Conservation (phyloP, 306 rosid species). For the Ormosia emarginata region DNA sequence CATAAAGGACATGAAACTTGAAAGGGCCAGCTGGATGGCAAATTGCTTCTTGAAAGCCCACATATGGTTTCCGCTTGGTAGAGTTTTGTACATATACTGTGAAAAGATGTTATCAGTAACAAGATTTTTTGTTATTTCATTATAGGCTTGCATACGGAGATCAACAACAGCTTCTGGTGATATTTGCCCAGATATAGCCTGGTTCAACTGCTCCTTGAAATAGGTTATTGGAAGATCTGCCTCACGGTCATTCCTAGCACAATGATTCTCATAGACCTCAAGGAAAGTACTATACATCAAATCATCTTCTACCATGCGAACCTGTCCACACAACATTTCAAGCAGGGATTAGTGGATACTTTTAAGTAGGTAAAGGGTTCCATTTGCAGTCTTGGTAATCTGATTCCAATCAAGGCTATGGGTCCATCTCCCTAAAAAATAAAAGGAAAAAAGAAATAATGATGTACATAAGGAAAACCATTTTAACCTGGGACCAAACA, state of each 20-base stretch:
- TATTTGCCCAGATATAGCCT: slow-evolving; percentile 90
- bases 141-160: slow-evolving; percentile 88
- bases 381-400: not conserved
- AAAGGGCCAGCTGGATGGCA: slow-evolving; percentile 96
- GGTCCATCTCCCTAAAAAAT: not conserved
- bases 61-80: slow-evolving; percentile 83
- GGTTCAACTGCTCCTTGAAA: slow-evolving; percentile 96
- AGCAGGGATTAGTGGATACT: slow-evolving; percentile 16
- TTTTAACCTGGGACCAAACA: slow-evolving; percentile 96
- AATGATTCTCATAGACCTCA: slow-evolving; percentile 98
- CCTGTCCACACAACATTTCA: slow-evolving; percentile 49
- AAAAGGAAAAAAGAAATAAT: slow-evolving; percentile 5
- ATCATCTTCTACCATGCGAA: slow-evolving; percentile 99
- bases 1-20: slow-evolving; percentile 94
- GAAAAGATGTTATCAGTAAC: slow-evolving; percentile 91
- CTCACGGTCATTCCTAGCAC: slow-evolving; percentile 92
- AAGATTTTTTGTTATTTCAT: slow-evolving; percentile 65
- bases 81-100: slow-evolving; percentile 95
- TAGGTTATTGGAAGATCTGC: slow-evolving; percentile 94
- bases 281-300: slow-evolving; percentile 98
- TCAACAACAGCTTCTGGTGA: slow-evolving; percentile 87
- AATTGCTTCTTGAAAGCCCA: slow-evolving; percentile 99
- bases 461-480: not conserved
- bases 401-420: not conserved
- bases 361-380: not conserved